A percentile compares a stretch with the other conserved stretches of the same genome.
These are phyloP conservation scores for Clathrospora elynae DNA, from an alignment of 2,329 filamentous ascomycete species.

Conservation along the genomic window DNA sequence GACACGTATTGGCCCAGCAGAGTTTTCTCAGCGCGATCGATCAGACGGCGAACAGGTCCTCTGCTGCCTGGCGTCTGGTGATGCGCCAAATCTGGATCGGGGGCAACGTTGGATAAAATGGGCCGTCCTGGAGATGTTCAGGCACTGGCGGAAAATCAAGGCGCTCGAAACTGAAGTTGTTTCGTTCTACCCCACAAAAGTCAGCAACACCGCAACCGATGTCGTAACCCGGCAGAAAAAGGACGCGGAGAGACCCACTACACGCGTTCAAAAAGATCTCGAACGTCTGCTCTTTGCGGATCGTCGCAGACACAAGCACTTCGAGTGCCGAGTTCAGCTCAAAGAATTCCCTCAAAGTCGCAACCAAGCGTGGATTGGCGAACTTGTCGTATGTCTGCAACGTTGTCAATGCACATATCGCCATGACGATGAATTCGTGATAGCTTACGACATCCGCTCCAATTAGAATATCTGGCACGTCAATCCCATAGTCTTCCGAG, in stretches of 20 bases:
- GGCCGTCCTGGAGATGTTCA: constrained; percentile 59
- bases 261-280: constrained; percentile 66
- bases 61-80: constrained; percentile 28
- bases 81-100: constrained; percentile 63
- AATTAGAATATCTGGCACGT: constrained; percentile 65
- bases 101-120: constrained; percentile 67
- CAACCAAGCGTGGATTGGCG: constrained; percentile 66
- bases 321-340: constrained; percentile 60
- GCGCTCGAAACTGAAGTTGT: constrained; percentile 43
- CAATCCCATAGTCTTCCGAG: constrained; percentile 57
- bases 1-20: constrained; percentile 26
- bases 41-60: constrained; percentile 38
- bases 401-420: constrained; percentile 21
- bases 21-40: constrained; percentile 10
- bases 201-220: constrained; percentile 38
- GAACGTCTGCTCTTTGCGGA: constrained; percentile 73
- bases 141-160: constrained; percentile 39
- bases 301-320: constrained; percentile 71
- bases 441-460: constrained; percentile 70
- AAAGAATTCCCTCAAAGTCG: constrained; percentile 68
- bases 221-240: constrained; percentile 25
- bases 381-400: constrained; percentile 70
- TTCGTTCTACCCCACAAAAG: constrained; percentile 49
- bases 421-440: constrained; percentile 11
- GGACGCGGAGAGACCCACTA: constrained; percentile 50